phyloP scores from a whole-genome alignment of 2,329 filamentous ascomycete genomes.

The Chaetomium strumarium region DNA sequence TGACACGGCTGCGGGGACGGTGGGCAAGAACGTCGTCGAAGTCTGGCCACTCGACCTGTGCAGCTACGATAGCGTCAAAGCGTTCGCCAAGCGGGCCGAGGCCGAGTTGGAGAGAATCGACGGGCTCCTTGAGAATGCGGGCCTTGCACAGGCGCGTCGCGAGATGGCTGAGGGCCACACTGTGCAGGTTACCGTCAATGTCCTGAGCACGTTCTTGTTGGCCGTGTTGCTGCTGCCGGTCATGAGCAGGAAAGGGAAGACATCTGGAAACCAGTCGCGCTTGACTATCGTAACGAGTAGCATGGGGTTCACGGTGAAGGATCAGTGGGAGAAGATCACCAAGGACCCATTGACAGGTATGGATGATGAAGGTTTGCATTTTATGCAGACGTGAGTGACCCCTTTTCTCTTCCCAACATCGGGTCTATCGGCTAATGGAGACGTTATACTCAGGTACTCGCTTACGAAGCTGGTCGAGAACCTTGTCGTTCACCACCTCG shows the following conservation, averaged over 20 bases:
- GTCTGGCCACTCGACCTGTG: constrained; percentile 39
- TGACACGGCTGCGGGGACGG: constrained; percentile 17
- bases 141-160: not conserved
- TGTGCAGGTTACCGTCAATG: constrained; percentile 26
- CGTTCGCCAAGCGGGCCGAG: constrained; percentile 32
- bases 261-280: constrained; percentile 8
- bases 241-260: constrained; percentile 23
- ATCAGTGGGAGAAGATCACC: not conserved
- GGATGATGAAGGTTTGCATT: not conserved
- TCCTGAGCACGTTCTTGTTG: constrained; percentile 29
- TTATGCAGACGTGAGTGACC: too few relatives aligned
- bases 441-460: constrained; percentile 3
- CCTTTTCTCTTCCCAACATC: too few relatives aligned
- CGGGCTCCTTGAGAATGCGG: constrained; percentile 15
- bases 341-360: constrained; percentile 11
- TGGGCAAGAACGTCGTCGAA: constrained; percentile 13
- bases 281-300: constrained; percentile 22
- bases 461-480: constrained; percentile 14
- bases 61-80: constrained; percentile 34
- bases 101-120: constrained; percentile 11
- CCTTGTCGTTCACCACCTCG: constrained; percentile 26
- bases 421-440: too few relatives aligned
- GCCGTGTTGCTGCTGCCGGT: constrained; percentile 28
- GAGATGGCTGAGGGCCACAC: constrained; percentile 13
- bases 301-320: constrained; percentile 9